Base-by-base conservation (phyloP, 768 basidiomycete genomes). In the Boletellus ananiceps region DNA sequence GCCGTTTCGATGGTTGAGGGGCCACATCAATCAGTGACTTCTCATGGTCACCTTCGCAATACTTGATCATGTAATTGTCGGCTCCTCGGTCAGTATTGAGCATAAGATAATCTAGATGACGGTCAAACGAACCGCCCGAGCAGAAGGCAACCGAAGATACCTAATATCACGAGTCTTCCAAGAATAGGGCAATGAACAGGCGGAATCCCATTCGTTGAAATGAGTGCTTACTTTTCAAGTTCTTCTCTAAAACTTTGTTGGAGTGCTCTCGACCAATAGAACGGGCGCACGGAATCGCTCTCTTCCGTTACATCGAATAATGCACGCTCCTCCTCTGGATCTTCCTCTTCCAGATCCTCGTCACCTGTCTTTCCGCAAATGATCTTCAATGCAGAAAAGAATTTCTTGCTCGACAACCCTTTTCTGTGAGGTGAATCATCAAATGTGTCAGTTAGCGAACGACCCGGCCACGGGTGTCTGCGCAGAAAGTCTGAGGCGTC, bases 21-120 rank as follows among this genome's bases (percentile, higher is more conserved):
- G 87, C 88, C 21, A 88, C 82, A 50, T 89, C 85, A 25, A 92
- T 83, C 38, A 87, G 74, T 0, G 82, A 70, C 62, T 86, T 89
- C 55, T 89, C 88, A 49, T 87, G 86, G 35, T 81, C 82, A 38
- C 79, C 84, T 68, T 88, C 86, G 63, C 90, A 92, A 62, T 84
- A 89, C 65, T 89, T 92, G 69, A 93, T 86, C 90, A 93, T 93
- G 67, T 88, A 93, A 65, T 92, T 91, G 71, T 92, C 90, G 1
- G 88, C 84, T 15, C 82, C 67, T 44, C 91, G 82, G 63, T 93
- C 92, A 16, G 93, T 94, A 65, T 93, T 94, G 45, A 91, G 81
- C 86, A 94, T 94, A 38, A 95, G 74, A 68, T 87, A 92, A 68
- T 94, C 91, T 88, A 53, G 19, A 49, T 1, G 18, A 8, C 11